Evolutionary conservation across 192 early-diverging fungal species (phyloP), one percentile per base, ranked within the genome.

Genomic region (Umbelopsis isabellina): DNA sequence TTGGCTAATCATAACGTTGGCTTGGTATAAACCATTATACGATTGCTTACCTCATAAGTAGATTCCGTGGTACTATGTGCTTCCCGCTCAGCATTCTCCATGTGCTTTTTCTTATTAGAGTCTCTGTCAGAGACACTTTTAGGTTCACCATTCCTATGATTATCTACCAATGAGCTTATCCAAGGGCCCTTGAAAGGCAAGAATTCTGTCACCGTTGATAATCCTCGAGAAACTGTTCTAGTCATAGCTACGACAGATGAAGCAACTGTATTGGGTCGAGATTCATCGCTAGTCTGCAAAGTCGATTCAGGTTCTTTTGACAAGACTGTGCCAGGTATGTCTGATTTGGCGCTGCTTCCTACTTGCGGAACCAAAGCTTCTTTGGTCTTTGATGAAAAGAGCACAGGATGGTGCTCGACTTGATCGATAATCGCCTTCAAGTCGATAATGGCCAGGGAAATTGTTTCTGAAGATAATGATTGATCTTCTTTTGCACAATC

Each of bases 401-500:
- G 27, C 12, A 61, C 55, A 35, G 55, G 55, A 18, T 61, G 55
- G n/a, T 61, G 55, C 33, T 61, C 55, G 1, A 61, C 55, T 61
- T 61, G 55, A 16, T 61, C 55, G 16, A 61, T 35, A 13, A 30
- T 61, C 7, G 55, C 55, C 18, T 35, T 61, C 30, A 61, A 16
- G 2, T 49, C 68, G 2, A 64, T 48, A 4, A 66, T 66, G 2
- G 76, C 76, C 66, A 73, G 76, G 12, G 53, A 25, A 13, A 78
- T 11, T 12, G 78, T 71, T 49, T 79, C 65, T 7, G 70, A 22
- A 1, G 78, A 72, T 7, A 75, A 30, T 8, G 67, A 49, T 16
- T 10, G 2, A 16, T 27, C 30, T 11, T 35, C 13, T 16, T 33
- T 33, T 27, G 67, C 21, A n/a, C 18, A 20, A 33, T 49, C 30